These are phyloP conservation scores for Sclerotinia spermophila DNA, from an alignment of 2,329 filamentous ascomycete genomes.

Conservation along the genomic window DNA sequence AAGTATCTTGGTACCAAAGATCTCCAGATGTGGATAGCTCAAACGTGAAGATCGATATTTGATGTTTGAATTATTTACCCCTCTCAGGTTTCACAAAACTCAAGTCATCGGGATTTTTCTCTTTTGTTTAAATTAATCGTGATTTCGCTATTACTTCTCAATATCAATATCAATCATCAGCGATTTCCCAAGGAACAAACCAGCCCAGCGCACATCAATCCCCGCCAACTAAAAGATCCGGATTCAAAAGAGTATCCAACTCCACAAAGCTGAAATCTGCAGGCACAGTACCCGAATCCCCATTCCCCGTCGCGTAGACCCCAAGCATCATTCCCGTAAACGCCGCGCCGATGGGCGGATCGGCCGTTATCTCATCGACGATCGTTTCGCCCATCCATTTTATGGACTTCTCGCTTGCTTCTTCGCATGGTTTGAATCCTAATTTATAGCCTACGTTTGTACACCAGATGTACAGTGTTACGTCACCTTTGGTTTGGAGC, in stretches of 20 bases:
- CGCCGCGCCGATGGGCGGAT: background rate
- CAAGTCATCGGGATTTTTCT: fast-evolving
- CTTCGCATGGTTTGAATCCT: background rate
- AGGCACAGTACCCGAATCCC: background rate
- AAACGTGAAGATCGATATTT: background rate
- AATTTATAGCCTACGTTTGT: background rate
- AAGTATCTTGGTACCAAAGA: too few species aligned
- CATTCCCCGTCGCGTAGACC: background rate
- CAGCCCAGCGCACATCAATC: too few species aligned
- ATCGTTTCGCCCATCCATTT: constrained; percentile 6
- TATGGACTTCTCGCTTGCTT: background rate
- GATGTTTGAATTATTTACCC: background rate
- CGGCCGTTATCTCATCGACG: background rate
- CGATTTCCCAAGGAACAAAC: too few species aligned
- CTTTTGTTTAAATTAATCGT: background rate
- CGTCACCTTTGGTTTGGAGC: background rate
- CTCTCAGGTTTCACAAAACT: background rate
- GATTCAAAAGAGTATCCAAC: background rate
- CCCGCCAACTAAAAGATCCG: background rate
- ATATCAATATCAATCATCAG: background rate
- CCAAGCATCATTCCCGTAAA: constrained; percentile 15
- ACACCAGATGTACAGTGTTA: background rate
- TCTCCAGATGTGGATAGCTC: too few species aligned
- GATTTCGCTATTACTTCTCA: background rate
- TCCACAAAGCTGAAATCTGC: background rate